Base-by-base conservation (phyloP, 352 stramenopile species). In the Saprolegnia diclina region DNA sequence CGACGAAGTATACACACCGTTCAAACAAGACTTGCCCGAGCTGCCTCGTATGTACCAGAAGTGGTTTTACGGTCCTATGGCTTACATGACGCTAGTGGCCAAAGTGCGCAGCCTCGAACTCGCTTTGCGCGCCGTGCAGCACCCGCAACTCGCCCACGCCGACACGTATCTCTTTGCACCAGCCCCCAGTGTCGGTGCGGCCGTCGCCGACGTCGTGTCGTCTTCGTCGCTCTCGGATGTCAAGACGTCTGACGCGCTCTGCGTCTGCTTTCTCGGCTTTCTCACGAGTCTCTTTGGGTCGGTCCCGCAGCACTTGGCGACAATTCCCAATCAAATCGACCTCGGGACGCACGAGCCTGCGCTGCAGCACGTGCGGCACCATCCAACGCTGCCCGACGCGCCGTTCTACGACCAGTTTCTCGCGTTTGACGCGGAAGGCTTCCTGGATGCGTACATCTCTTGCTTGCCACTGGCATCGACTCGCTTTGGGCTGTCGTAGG, bases 1-100 rank as follows among this genome's bases (percentile, higher is more conserved):
- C 9, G 81, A 92, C 62, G 84, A 92, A 24, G 66, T 90, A 16
- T 89, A 88, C 72, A 54, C 88, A 5, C 82, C 82, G 1, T 76
- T 88, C 24, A 83, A 81, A 63, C 65, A 81, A 19, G 84, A 92
- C 1, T 71, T 90, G 5, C 84, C 78, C 9, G 82, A 90, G 56
- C 79, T 90, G 37, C 84, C 84, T 26, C 81, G 84, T 90, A 67
- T 29, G 79, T 77, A 54, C 26, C 22, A 1, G 14, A 42, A 1
- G 5, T 40, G 11, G 2, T 6, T 5, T 65, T 16, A 45, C 65
- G 13, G 5, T 13, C 4, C 55, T 35, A 19, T 40, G 9, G 54
- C 21, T 2, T 42, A 1, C 52, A 4, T 24, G 22, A 1, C 5
- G 1, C 54, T 64, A 91, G 83, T 85, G 11, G 71, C 78, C 7